Conservation (phyloP, 2,329 filamentous ascomycete genomes). For the Cadophora gregata region DNA sequence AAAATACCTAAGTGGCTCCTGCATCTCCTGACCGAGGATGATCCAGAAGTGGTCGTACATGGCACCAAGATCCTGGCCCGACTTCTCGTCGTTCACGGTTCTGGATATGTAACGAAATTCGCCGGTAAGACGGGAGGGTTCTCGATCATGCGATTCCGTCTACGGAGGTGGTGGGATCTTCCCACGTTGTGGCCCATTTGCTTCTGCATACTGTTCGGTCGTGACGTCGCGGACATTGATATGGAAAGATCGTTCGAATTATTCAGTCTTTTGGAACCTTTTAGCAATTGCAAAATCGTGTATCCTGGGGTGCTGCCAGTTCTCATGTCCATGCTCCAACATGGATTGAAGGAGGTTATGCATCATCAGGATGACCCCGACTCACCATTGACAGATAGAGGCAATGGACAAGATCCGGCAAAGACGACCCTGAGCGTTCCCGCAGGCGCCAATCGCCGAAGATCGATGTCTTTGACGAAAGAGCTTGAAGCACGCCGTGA, state of each 20-base stretch:
- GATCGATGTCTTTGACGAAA: constrained; percentile 71
- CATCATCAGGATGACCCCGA: constrained; percentile 65
- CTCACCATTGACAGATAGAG: constrained; percentile 51
- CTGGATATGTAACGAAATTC: constrained; percentile 85
- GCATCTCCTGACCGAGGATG: constrained; percentile 86
- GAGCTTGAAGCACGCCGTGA: constrained; percentile 62
- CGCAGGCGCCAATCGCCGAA: constrained; percentile 40
- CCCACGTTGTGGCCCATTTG: constrained; percentile 85
- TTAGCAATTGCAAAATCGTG: constrained; percentile 70
- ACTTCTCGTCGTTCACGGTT: constrained; percentile 81
- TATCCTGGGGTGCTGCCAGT: constrained; percentile 82
- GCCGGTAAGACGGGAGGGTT: constrained; percentile 90
- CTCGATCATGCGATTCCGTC: constrained; percentile 77
- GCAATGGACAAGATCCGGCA: constrained; percentile 33
- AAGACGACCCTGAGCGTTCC: constrained; percentile 36
- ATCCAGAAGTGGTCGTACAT: constrained; percentile 80
- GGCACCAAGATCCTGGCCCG: constrained; percentile 84
- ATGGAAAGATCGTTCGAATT: constrained; percentile 77
- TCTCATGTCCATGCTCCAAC: constrained; percentile 85
- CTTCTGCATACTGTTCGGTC: constrained; percentile 86
- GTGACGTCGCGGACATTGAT: constrained; percentile 77
- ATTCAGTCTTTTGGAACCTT: constrained; percentile 74
- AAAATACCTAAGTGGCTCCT: constrained; percentile 79
- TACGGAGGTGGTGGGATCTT: constrained; percentile 89
- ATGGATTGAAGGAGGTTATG: constrained; percentile 75